phyloP scores from a whole-genome alignment of 2,329 filamentous ascomycete species.

The Fusarium tjaetaba region DNA sequence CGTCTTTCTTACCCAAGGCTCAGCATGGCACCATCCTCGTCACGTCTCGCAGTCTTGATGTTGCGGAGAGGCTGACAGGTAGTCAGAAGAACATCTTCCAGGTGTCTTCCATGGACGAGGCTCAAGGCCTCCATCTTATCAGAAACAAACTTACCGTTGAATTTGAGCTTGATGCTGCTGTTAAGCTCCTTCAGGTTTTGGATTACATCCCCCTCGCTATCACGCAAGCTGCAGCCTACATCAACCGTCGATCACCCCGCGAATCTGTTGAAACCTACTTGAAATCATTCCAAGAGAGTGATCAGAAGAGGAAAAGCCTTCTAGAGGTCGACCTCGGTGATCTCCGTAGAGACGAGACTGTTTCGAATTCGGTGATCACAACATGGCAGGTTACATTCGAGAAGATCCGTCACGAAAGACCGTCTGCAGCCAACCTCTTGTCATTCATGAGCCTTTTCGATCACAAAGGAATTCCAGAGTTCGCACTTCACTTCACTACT shows the following conservation, averaged over 20 bases:
- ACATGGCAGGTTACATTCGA: slow-evolving; percentile 28
- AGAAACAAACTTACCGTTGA: slow-evolving; percentile 14
- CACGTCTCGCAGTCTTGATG: slow-evolving; percentile 24
- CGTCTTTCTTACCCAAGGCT: slow-evolving; percentile 12
- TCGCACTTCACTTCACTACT: neutral
- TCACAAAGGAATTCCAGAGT: slow-evolving; percentile 5
- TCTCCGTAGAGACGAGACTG: slow-evolving; percentile 21
- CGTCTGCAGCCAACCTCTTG: slow-evolving; percentile 1
- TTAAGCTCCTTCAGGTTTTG: slow-evolving; percentile 29
- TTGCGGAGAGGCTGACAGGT: slow-evolving; percentile 20
- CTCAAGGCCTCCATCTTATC: slow-evolving; percentile 23
- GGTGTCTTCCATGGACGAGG: slow-evolving; percentile 20
- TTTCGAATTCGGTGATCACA: slow-evolving; percentile 11
- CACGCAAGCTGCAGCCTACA: slow-evolving; percentile 45
- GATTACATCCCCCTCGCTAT: slow-evolving; percentile 47
- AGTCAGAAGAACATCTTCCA: slow-evolving; percentile 5
- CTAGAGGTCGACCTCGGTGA: slow-evolving; percentile 40
- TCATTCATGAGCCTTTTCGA: slow-evolving; percentile 33
- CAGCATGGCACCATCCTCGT: slow-evolving; percentile 19
- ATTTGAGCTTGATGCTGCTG: neutral
- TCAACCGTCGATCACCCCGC: slow-evolving; percentile 32
- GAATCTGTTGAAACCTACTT: slow-evolving; percentile 46
- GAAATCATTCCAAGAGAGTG: slow-evolving; percentile 41
- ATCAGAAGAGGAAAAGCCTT: slow-evolving; percentile 41
- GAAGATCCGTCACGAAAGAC: neutral